Evolutionary conservation across 2,329 filamentous ascomycete genomes (phyloP), one percentile per base, ranked within the genome.

Genomic region (Lojkania enalia): DNA sequence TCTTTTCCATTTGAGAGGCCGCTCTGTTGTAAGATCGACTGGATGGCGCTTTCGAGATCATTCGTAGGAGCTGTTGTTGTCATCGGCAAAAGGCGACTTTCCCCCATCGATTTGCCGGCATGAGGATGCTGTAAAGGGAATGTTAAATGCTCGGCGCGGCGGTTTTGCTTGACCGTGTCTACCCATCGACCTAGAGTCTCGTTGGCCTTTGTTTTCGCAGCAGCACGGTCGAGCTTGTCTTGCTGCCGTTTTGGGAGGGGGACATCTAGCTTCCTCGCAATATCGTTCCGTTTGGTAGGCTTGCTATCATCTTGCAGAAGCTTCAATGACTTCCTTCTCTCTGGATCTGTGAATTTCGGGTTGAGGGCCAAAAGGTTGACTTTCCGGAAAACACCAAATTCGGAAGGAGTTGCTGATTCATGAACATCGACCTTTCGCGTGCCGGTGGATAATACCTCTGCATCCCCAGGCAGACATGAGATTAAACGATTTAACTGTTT

Each of bases 81-180:
- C 20, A 79, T 74, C 5, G 80, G 82, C 2, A 88, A 71, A 4
- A 90, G 82, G 27, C 80, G 77, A 30, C 88, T 81, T 61, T 85
- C 83, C 16, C 79, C 83, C 33, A 78, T 67, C 9, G 76, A 70
- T 15, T 83, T 82, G 20, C 77, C 78, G 42, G 79, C 83, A 46
- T 84, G 82, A 29, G 85, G 86, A 59, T 90, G 86, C 2, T 86
- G 80, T 0, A 97, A 78, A 4, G 94, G 94, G 62, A 99, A 99
- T 15, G 85, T 78, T 11, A 99, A 76, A 67, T 96, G 90, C 52
- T 97, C 94, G 1, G 92, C 91, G 57, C 90, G 82, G 48, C 94
- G 86, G 69, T 96, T 96, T 21, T 89, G 84, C 72, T 96, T 95
- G 61, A 99, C 90, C 0, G 94, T 97, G 49, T 96, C 92, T 21